phyloP scores from a whole-genome alignment of 306 rosid species.

The Arachis stenosperma region DNA sequence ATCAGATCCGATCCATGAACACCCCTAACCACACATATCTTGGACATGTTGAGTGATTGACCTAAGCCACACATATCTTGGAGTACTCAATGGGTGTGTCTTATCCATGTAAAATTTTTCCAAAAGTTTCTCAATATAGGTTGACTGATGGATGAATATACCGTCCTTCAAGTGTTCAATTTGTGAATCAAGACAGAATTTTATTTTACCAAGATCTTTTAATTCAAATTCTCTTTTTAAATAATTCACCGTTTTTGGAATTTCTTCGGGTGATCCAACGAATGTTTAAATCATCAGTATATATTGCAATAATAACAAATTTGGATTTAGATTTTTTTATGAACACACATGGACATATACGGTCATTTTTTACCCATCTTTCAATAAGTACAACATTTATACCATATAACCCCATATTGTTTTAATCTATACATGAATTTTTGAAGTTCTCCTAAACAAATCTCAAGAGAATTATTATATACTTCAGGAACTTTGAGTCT shows the following conservation, averaged over 20 bases:
- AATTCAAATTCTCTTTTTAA: neutral
- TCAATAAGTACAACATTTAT: neutral
- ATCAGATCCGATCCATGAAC: no score
- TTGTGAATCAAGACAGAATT: no score
- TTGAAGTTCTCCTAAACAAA: neutral
- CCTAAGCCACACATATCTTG: no score
- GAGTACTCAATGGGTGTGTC: no score
- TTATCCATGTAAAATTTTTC: no score
- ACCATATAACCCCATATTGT: neutral
- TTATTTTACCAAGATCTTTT: neutral
- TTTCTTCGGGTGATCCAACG: neutral
- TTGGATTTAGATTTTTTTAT: no score
- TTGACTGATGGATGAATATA: neutral
- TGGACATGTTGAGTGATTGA: no score
- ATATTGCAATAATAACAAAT: neutral
- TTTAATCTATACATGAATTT: neutral
- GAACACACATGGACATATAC: no score
- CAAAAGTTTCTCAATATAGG: no score
- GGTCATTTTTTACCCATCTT: neutral
- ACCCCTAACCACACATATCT: no score
- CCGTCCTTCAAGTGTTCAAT: neutral
- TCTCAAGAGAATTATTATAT: neutral
- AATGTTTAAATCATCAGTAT: neutral
- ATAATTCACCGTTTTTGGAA: neutral
- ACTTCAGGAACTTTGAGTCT: neutral